Evolutionary conservation across 2,329 filamentous ascomycete species (phyloP).

Genomic region (Rhynchosporium secalis): DNA sequence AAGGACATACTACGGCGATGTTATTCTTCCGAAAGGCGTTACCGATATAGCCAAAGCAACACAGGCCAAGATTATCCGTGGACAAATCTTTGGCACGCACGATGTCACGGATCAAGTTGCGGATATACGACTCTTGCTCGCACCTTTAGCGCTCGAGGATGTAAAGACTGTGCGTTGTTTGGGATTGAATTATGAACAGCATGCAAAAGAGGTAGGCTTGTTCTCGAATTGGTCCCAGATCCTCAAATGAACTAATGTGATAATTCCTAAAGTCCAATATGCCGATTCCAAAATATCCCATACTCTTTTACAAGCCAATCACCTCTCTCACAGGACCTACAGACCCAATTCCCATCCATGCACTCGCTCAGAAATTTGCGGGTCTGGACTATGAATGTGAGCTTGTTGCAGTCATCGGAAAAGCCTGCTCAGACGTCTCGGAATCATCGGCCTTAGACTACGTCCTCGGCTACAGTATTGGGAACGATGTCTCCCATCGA

Average conservation of each 20-base stretch:
- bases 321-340: constrained; percentile 65
- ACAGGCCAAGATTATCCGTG: constrained; percentile 62
- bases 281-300: constrained; percentile 68
- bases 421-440: constrained; percentile 62
- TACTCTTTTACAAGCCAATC: constrained; percentile 72
- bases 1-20: constrained; percentile 71
- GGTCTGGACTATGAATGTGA: constrained; percentile 81
- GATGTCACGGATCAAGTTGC: constrained; percentile 62
- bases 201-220: constrained; percentile 61
- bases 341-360: constrained; percentile 65
- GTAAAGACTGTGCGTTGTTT: constrained; percentile 68
- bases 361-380: constrained; percentile 62
- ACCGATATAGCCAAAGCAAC: constrained; percentile 61
- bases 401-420: constrained; percentile 71
- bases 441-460: constrained; percentile 67
- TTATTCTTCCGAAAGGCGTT: constrained; percentile 62
- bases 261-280: constrained; percentile 54
- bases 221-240: background rate
- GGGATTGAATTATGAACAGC: constrained; percentile 70
- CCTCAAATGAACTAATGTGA: background rate
- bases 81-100: constrained; percentile 66
- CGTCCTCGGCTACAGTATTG: constrained; percentile 72
- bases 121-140: constrained; percentile 57
- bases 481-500: constrained; percentile 79
- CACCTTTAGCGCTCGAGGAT: constrained; percentile 62